These are phyloP conservation scores for Suhomyces maxii DNA, from an alignment of 1,139 yeast species.

Conservation along the genomic window DNA sequence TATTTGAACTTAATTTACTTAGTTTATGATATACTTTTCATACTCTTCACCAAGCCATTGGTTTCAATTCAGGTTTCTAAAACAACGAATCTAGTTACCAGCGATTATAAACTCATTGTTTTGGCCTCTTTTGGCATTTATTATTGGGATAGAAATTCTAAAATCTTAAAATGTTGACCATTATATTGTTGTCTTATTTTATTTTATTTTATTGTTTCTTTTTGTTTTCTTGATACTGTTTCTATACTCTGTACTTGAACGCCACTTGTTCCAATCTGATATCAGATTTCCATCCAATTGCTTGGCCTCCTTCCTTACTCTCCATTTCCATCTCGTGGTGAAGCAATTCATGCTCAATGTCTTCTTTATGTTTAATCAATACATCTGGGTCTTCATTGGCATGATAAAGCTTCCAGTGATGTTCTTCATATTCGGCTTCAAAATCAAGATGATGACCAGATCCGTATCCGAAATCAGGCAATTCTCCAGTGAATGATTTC, in stretches of 20 bases:
- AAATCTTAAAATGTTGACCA: no score
- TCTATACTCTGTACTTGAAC: slow-evolving; percentile 26
- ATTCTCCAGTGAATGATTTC: slow-evolving; percentile 62
- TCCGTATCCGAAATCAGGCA: slow-evolving; percentile 93
- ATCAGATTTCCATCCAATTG: slow-evolving; percentile 31
- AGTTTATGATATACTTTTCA: no score
- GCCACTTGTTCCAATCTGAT: slow-evolving; percentile 41
- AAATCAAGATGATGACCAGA: slow-evolving; percentile 97
- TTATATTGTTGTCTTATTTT: no score
- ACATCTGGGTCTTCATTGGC: slow-evolving; percentile 82
- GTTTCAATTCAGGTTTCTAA: no score
- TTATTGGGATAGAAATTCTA: no score
- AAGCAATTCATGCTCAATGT: slow-evolving; percentile 81
- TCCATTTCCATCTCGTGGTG: slow-evolving; percentile 89
- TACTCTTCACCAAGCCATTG: no score
- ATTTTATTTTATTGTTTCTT: no score
- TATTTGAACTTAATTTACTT: no score
- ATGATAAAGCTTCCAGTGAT: slow-evolving; percentile 91
- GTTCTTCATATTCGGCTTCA: slow-evolving; percentile 89
- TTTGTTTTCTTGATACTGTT: not conserved
- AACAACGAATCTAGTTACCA: no score
- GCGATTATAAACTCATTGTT: no score
- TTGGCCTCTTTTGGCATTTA: no score
- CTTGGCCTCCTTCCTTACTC: slow-evolving; percentile 40
- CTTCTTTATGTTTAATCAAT: slow-evolving; percentile 77